Conservation (phyloP, 768 basidiomycete genomes). For the Rhizopogon vinicolor region DNA sequence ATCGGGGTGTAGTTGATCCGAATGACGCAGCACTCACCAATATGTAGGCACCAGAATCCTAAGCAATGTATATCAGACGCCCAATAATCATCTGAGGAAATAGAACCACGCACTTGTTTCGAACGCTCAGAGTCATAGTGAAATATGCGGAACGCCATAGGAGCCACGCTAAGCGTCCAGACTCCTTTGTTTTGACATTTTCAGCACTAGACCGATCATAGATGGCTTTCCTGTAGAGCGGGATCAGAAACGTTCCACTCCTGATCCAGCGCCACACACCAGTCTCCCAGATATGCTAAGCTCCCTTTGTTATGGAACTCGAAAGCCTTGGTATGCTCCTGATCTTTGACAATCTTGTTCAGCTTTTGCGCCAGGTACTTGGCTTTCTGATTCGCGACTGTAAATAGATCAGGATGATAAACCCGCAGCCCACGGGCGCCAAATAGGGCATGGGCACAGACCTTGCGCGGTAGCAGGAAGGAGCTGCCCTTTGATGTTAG, state of each 20-base stretch:
- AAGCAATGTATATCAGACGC: conserved; percentile 6
- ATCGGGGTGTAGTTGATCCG: conserved; percentile 3
- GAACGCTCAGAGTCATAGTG: conserved; percentile 65
- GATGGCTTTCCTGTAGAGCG: conserved; percentile 59
- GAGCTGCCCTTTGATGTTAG: conserved; percentile 47
- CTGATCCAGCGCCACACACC: conserved; percentile 34
- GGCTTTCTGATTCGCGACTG: conserved; percentile 77
- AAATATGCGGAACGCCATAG: conserved; percentile 82
- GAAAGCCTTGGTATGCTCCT: conserved; percentile 48
- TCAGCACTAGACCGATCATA: conserved; percentile 59
- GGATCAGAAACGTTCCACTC: conserved; percentile 3
- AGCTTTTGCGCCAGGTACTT: conserved; percentile 62
- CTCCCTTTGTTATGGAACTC: conserved; percentile 69
- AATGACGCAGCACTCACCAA: conserved; percentile 38
- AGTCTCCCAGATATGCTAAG: conserved; percentile 77
- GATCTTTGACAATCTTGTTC: conserved; percentile 56
- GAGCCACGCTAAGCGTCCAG: conserved; percentile 70
- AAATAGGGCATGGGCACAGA: conserved; percentile 17
- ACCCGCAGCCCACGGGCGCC: conserved; percentile 16
- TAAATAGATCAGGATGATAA: conserved; percentile 7
- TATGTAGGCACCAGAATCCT: conserved; percentile 67
- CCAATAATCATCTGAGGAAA: conserved; percentile 4
- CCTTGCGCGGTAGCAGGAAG: conserved; percentile 88
- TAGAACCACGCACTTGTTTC: conserved; percentile 55
- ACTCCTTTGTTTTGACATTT: conserved; percentile 51